A percentile compares a stretch with the other conserved stretches of the same genome.
Evolutionary conservation across 164 flowering plant genomes (phyloP).

Genomic region (Hamamelis virginiana): DNA sequence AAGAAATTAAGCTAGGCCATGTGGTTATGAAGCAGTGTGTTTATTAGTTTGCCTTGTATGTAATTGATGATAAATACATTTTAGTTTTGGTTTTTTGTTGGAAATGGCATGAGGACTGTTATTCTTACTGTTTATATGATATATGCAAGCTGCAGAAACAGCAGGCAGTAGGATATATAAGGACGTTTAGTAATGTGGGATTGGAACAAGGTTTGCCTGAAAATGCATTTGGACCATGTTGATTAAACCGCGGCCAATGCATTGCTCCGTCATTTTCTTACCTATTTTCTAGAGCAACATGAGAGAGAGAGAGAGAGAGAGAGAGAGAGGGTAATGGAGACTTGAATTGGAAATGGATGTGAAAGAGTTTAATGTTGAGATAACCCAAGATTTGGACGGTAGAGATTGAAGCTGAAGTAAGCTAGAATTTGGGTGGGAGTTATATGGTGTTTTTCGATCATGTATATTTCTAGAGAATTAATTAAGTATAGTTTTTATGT

Average conservation of each 20-base stretch:
- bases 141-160: too few species aligned
- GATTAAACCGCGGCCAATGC: slow-evolving; percentile 8
- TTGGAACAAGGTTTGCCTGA: slow-evolving; percentile 12
- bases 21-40: slow-evolving; percentile 6
- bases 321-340: too few species aligned
- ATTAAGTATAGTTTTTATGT: too few species aligned
- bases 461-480: too few species aligned
- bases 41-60: slow-evolving; percentile 5
- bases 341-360: too few species aligned
- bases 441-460: too few species aligned
- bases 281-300: too few species aligned
- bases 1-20: slow-evolving; percentile 11
- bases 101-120: slow-evolving; percentile 10
- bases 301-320: too few species aligned
- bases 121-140: slow-evolving; percentile 7
- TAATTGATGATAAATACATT: background rate
- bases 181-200: slow-evolving; percentile 14
- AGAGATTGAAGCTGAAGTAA: too few species aligned
- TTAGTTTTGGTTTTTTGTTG: slow-evolving; percentile 5
- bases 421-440: too few species aligned
- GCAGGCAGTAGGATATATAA: slow-evolving; percentile 9
- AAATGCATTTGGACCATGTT: slow-evolving; percentile 23
- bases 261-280: background rate
- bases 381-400: too few species aligned
- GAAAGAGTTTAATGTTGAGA: too few species aligned